Evolutionary conservation across 2,329 filamentous ascomycete species (phyloP).

Genomic region (Lasiodiplodia hormozganensis): DNA sequence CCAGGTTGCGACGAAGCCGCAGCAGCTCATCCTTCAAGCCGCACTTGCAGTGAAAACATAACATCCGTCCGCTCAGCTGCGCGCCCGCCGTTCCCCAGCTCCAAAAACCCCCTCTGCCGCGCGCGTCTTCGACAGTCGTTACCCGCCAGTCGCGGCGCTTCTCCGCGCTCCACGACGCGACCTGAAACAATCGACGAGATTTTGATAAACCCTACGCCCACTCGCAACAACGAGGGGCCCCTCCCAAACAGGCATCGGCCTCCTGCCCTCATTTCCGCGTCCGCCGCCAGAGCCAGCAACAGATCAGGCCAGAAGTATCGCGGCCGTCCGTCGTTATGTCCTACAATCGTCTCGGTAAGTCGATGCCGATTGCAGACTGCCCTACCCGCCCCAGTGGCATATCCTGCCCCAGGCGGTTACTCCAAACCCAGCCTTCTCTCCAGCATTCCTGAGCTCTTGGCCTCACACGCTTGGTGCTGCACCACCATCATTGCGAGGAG

Average conservation of each 20-base stretch:
- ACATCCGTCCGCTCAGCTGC: not conserved
- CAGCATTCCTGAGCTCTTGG: slow-evolving; percentile 20
- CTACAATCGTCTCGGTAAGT: slow-evolving; percentile 60
- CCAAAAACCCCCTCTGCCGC: too few species aligned
- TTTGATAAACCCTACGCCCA: slow-evolving; percentile 17
- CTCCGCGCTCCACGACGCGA: slow-evolving; percentile 24
- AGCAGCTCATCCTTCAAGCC: slow-evolving; percentile 3
- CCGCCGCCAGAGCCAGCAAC: slow-evolving; percentile 9
- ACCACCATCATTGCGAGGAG: not conserved
- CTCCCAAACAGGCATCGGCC: slow-evolving; percentile 21
- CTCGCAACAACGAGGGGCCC: slow-evolving; percentile 9
- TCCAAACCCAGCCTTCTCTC: slow-evolving; percentile 8
- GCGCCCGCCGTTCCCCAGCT: not conserved
- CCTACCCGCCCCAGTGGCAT: slow-evolving; percentile 41
- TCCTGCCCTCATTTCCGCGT: slow-evolving; percentile 26
- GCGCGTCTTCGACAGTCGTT: slow-evolving; percentile 6
- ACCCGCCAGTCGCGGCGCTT: slow-evolving; percentile 1
- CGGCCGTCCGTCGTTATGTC: slow-evolving; percentile 35
- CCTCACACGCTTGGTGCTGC: slow-evolving; percentile 6
- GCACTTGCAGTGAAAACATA: not conserved
- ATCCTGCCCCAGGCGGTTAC: slow-evolving; percentile 5
- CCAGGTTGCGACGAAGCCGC: slow-evolving; percentile 19
- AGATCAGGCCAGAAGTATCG: slow-evolving; percentile 12
- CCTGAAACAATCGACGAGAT: slow-evolving; percentile 21
- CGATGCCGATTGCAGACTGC: slow-evolving; percentile 32